Evolutionary conservation across 2,329 filamentous ascomycete genomes (phyloP), one percentile per base, ranked within the genome.

Genomic region (Akanthomyces uredinophilus): DNA sequence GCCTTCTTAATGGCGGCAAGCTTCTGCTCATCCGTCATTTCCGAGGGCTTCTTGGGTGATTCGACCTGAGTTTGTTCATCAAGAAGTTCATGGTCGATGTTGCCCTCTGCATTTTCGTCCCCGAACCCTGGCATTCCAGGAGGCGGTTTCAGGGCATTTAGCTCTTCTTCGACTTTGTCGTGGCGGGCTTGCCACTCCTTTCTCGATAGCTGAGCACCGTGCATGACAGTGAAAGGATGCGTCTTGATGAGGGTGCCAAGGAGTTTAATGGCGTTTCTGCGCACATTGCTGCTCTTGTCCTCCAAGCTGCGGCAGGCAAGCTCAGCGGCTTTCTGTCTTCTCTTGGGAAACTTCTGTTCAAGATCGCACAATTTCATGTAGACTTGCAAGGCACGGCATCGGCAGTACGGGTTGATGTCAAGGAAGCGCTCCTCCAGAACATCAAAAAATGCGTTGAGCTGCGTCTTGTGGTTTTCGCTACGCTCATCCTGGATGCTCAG

Each of bases 231-330:
- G 70, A 97, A 99, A 1, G 95, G 95, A 73, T 99, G 95, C 0
- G 93, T 97, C 65, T 93, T 92, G 68, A 99, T 91, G 7, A 99
- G 80, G 49, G 90, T 90, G 6, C 88, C 90, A 1, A 99, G 82
- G 7, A 99, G 79, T 75, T 96, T 98, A 73, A 99, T 95, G 2
- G 95, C 93, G 72, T 98, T 98, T 63, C 93, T 86, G 65, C 95
- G 85, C 37, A 99, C 95, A 70, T 98, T 96, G 75, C 95, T 99
- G 77, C 94, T 98, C 81, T 96, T 98, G 78, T 99, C 96, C 74
- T 97, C 91, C 3, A 99, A 81, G 73, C 94, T 98, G 68, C 91
- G 86, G 62, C 90, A 88, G 1, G 95, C 93, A 29, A 97, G 80
- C 72, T 97, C 92, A 1, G 94, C 90, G 4, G 89, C 94, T 70